Evolutionary conservation across 2,329 filamentous ascomycete species (phyloP).

Genomic region (Fusarium transvaalense): DNA sequence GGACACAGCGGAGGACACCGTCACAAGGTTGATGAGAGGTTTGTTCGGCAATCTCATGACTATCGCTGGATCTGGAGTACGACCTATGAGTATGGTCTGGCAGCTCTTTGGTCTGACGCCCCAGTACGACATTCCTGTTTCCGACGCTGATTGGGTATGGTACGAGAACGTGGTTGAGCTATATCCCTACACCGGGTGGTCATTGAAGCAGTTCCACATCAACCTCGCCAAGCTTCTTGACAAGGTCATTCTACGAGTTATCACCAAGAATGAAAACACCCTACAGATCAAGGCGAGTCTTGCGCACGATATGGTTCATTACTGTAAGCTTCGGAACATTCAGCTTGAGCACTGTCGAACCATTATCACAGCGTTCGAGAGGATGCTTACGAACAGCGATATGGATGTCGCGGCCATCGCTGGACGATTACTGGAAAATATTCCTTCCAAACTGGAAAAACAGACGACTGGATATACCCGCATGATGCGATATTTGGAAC

Average conservation of each 20-base stretch:
- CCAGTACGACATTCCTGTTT: constrained; percentile 8
- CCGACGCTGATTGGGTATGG: constrained; percentile 7
- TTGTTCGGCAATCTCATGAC: constrained; percentile 25
- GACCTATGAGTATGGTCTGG: constrained; percentile 31
- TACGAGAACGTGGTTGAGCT: constrained; percentile 25
- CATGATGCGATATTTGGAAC: constrained; percentile 8
- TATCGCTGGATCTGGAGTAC: constrained; percentile 6
- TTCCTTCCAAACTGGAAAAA: background rate
- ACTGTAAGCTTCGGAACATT: constrained; percentile 22
- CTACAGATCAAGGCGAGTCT: constrained; percentile 2
- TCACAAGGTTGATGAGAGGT: constrained; percentile 15
- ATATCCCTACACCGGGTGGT: constrained; percentile 25
- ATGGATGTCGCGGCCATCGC: background rate
- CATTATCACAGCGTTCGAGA: constrained; percentile 5
- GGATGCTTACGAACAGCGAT: background rate
- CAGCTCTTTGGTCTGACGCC: constrained; percentile 6
- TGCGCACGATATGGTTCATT: background rate
- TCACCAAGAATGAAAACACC: constrained; percentile 14
- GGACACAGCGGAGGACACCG: constrained; percentile 13
- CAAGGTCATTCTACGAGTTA: constrained; percentile 16
- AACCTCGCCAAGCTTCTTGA: constrained; percentile 19
- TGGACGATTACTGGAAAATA: background rate
- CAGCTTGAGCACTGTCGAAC: constrained; percentile 25
- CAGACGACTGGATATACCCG: constrained; percentile 9
- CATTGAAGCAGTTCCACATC: constrained; percentile 8